These are phyloP conservation scores for Yarrowia sp. DNA, from an alignment of 805 yeast species.

Conservation along the genomic window DNA sequence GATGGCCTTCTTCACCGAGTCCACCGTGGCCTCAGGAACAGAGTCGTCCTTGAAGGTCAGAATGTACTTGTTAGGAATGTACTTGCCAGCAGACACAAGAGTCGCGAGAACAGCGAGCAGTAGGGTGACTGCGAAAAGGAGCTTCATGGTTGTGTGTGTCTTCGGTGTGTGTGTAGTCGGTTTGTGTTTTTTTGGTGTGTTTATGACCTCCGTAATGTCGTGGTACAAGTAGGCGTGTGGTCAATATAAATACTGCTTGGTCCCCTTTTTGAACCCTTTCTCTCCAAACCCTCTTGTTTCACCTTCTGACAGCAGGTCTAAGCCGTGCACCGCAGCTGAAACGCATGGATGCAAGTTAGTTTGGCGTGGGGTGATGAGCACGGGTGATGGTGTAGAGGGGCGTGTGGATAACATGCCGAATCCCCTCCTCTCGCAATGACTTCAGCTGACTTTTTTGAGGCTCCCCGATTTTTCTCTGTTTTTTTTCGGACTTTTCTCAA, in stretches of 20 bases:
- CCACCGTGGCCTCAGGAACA: slow-evolving; percentile 7
- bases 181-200: background rate
- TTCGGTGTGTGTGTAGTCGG: background rate
- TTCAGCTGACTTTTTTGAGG: no score
- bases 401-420: no score
- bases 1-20: slow-evolving; percentile 4
- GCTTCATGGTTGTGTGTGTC: slow-evolving; percentile 1
- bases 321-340: slow-evolving; percentile 1
- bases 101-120: slow-evolving; percentile 4
- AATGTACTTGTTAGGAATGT: slow-evolving; percentile 33
- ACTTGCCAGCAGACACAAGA: background rate
- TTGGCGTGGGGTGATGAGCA: background rate
- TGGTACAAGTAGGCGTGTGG: background rate
- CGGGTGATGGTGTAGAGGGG: background rate
- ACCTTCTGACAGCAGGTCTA: slow-evolving; percentile 18
- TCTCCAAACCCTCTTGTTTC: slow-evolving; percentile 12
- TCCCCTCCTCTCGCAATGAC: no score
- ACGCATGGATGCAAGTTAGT: background rate
- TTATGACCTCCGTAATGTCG: background rate
- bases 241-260: background rate
- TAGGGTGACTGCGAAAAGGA: background rate
- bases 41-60: slow-evolving; percentile 28
- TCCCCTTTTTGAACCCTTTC: background rate
- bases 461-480: no score
- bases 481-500: background rate